phyloP scores from a whole-genome alignment of 2,329 filamentous ascomycete species.

The Lachnellula suecica region DNA sequence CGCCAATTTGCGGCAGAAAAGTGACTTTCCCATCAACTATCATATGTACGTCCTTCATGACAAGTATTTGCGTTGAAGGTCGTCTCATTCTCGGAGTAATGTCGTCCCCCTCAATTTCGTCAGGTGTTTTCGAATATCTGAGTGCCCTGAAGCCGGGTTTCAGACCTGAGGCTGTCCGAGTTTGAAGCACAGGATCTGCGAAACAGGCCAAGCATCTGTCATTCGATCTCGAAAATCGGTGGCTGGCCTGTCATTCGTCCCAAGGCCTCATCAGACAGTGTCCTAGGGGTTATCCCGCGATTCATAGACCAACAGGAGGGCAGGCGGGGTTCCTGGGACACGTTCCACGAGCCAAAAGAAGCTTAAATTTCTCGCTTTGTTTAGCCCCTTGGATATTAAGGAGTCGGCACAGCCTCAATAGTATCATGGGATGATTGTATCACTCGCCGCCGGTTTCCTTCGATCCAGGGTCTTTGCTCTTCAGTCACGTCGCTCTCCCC shows the following conservation, averaged over 20 bases:
- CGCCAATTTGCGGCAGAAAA: too few species aligned
- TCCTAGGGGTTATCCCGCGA: conserved; percentile 1
- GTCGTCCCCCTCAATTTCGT: background rate
- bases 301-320: background rate
- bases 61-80: background rate
- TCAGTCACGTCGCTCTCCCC: background rate
- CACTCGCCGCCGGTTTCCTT: conserved; percentile 7
- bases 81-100: background rate
- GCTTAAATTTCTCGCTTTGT: conserved; percentile 3
- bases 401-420: conserved; percentile 10
- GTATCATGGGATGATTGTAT: conserved; percentile 3
- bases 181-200: conserved; percentile 15
- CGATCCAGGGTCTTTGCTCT: background rate
- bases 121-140: background rate
- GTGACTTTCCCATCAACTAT: too few species aligned
- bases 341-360: conserved; percentile 1
- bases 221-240: background rate
- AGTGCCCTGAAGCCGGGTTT: conserved; percentile 9
- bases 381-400: conserved; percentile 10
- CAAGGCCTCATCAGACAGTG: conserved; percentile 3
- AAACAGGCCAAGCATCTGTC: background rate
- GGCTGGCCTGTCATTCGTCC: conserved; percentile 13
- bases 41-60: too few species aligned
- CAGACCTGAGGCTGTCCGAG: conserved; percentile 17
- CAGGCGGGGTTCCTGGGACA: background rate